A percentile compares a stretch with the other conserved stretches of the same genome.
phyloP scores from a whole-genome alignment of 768 basidiomycete genomes.

The Leucosporidium creatinivorum region DNA sequence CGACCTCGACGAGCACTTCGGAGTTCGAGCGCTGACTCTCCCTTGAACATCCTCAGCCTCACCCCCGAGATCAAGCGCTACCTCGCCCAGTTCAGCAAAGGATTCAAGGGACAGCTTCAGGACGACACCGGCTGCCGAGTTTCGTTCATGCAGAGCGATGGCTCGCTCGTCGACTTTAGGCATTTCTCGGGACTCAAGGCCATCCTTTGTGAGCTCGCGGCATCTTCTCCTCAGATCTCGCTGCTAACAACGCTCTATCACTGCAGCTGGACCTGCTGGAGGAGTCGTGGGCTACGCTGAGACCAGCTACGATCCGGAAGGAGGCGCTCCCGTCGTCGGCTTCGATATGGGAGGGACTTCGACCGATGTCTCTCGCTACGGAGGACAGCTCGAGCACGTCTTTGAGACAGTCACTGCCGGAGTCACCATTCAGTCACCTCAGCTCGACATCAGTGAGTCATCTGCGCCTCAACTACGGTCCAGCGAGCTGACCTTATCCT shows the following conservation, averaged over 20 bases:
- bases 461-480: too few species aligned
- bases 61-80: constrained; percentile 80
- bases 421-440: constrained; percentile 85
- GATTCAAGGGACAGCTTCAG: constrained; percentile 55
- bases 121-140: constrained; percentile 63
- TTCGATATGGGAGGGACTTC: constrained; percentile 88
- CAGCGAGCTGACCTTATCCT: too few species aligned
- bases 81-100: constrained; percentile 80
- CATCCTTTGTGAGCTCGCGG: constrained; percentile 56
- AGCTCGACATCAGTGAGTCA: constrained; percentile 79
- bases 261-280: constrained; percentile 76
- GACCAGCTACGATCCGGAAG: constrained; percentile 68
- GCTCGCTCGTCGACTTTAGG: constrained; percentile 66
- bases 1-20: constrained; percentile 91
- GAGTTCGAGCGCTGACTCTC: constrained; percentile 73
- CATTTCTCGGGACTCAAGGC: constrained; percentile 91
- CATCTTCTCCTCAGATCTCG: constrained; percentile 47
- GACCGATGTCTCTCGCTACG: constrained; percentile 89
- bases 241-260: constrained; percentile 49
- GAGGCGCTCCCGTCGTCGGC: constrained; percentile 26
- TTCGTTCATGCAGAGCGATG: constrained; percentile 94
- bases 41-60: constrained; percentile 61
- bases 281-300: constrained; percentile 92
- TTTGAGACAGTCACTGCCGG: constrained; percentile 95
- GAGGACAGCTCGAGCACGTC: constrained; percentile 84